phyloP scores from a whole-genome alignment of 768 basidiomycete species.

The Naganishia kalamii region DNA sequence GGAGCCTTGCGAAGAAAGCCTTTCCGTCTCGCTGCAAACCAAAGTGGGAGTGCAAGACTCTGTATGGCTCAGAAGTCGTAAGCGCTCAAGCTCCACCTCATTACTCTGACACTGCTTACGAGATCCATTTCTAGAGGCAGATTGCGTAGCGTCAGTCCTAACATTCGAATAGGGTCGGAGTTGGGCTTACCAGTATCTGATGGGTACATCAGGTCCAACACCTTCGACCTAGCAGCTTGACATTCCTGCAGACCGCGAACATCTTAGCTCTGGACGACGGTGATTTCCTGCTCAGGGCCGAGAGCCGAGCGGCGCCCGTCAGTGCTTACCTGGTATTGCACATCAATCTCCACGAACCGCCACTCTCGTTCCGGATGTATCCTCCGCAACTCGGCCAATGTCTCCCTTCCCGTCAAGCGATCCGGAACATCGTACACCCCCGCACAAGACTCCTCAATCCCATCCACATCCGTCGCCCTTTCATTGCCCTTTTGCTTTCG shows the following conservation, averaged over 20 bases:
- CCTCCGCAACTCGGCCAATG: slow-evolving; percentile 66
- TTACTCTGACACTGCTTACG: slow-evolving; percentile 50
- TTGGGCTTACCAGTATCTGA: slow-evolving; percentile 33
- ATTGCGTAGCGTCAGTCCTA: neutral
- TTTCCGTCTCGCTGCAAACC: slow-evolving; percentile 77
- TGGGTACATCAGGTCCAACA: slow-evolving; percentile 57
- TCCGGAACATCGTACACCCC: slow-evolving; percentile 76
- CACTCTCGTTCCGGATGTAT: slow-evolving; percentile 74
- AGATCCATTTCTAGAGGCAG: slow-evolving; percentile 55
- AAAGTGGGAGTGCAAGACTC: slow-evolving; percentile 88
- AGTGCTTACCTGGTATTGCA: slow-evolving; percentile 68
- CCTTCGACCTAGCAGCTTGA: slow-evolving; percentile 53
- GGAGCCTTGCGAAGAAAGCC: slow-evolving; percentile 55
- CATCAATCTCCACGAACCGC: slow-evolving; percentile 89
- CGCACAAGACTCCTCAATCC: neutral
- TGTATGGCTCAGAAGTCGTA: too few relatives aligned
- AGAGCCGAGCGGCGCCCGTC: too few relatives aligned
- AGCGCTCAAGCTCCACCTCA: neutral
- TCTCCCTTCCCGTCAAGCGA: slow-evolving; percentile 69
- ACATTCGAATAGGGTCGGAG: too few relatives aligned
- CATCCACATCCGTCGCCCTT: neutral
- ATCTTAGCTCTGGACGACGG: neutral
- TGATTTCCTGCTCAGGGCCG: too few relatives aligned
- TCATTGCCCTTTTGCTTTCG: slow-evolving; percentile 49
- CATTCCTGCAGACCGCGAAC: slow-evolving; percentile 56